A percentile compares a stretch with the other conserved stretches of the same genome.
Evolutionary conservation across 768 basidiomycete species (phyloP).

Genomic region (Termitomyces sp.): DNA sequence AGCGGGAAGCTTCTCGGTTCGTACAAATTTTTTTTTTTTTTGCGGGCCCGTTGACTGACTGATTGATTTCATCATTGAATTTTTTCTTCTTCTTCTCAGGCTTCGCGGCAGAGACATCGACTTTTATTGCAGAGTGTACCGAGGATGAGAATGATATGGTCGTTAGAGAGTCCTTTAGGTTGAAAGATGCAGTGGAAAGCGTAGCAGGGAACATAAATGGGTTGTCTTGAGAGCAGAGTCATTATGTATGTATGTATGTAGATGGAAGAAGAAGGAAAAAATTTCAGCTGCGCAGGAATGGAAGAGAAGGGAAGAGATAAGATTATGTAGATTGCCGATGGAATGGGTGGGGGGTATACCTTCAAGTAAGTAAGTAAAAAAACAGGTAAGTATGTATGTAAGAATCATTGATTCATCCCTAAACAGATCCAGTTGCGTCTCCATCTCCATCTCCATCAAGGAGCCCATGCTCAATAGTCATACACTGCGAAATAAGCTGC

Average conservation of each 20-base stretch:
- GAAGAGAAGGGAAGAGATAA: background rate
- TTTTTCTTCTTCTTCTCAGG: slow-evolving; percentile 33
- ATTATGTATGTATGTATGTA: slow-evolving; percentile 13
- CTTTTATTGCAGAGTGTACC: slow-evolving; percentile 83
- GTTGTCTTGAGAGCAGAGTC: slow-evolving; percentile 21
- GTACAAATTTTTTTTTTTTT: slow-evolving; percentile 18
- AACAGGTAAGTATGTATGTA: too few relatives aligned
- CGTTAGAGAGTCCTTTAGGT: slow-evolving; percentile 59
- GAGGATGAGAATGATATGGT: slow-evolving; percentile 89
- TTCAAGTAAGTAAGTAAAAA: slow-evolving; percentile 1
- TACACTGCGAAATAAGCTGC: slow-evolving; percentile 64
- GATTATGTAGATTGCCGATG: background rate
- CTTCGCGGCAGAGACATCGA: slow-evolving; percentile 75
- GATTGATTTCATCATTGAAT: too few relatives aligned
- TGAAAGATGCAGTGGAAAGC: slow-evolving; percentile 71
- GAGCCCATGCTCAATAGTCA: slow-evolving; percentile 54
- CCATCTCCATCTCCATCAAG: slow-evolving; percentile 25
- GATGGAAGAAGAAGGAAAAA: background rate
- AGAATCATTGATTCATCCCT: too few relatives aligned
- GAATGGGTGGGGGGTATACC: slow-evolving; percentile 2
- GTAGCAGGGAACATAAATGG: slow-evolving; percentile 64
- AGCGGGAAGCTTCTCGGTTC: slow-evolving; percentile 73
- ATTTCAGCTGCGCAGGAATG: background rate
- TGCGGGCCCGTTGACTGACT: background rate
- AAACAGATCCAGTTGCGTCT: slow-evolving; percentile 14